phyloP scores from a whole-genome alignment of 2,329 filamentous ascomycete species.

The Diaporthe citrichinensis region DNA sequence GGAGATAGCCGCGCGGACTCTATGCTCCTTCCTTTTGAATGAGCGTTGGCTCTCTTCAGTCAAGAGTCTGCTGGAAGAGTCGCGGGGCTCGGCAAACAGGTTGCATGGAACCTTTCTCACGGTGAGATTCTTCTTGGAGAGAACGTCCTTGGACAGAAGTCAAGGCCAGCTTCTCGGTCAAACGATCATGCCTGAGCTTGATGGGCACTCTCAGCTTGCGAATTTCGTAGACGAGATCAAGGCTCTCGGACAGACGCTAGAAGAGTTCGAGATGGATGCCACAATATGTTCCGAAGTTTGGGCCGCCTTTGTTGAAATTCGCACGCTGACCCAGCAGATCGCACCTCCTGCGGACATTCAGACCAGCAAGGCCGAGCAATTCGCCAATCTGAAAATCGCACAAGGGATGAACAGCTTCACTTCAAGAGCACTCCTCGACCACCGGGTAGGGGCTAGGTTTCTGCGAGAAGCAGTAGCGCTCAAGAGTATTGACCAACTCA shows the following conservation, averaged over 20 bases:
- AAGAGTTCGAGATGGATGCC: conserved; percentile 26
- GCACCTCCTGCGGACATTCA: conserved; percentile 38
- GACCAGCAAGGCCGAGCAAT: neutral
- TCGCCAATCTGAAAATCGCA: neutral
- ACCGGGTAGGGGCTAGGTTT: conserved; percentile 54
- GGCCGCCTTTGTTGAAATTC: conserved; percentile 62
- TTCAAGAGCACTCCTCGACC: conserved; percentile 55
- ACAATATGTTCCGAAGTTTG: conserved; percentile 56
- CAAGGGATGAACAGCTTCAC: conserved; percentile 11
- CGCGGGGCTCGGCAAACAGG: conserved; percentile 61
- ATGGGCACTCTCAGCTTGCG: neutral
- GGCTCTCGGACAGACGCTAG: conserved; percentile 28
- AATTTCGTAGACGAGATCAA: conserved; percentile 24
- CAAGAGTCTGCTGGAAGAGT: conserved; percentile 52
- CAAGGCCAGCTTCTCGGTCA: conserved; percentile 29
- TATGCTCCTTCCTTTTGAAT: conserved; percentile 73
- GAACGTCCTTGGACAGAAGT: conserved; percentile 54
- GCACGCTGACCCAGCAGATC: conserved; percentile 58
- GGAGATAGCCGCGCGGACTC: conserved; percentile 83
- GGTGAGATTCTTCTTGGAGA: conserved; percentile 69
- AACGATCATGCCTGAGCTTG: neutral
- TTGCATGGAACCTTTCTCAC: conserved; percentile 72
- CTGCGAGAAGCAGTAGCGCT: conserved; percentile 51
- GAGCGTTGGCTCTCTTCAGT: conserved; percentile 63
- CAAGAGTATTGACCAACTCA: conserved; percentile 44